A percentile compares a stretch with the other conserved stretches of the same genome.
phyloP scores from a whole-genome alignment of 225 moss, liverwort and hornwort species.

The Marchantia paleacea region DNA sequence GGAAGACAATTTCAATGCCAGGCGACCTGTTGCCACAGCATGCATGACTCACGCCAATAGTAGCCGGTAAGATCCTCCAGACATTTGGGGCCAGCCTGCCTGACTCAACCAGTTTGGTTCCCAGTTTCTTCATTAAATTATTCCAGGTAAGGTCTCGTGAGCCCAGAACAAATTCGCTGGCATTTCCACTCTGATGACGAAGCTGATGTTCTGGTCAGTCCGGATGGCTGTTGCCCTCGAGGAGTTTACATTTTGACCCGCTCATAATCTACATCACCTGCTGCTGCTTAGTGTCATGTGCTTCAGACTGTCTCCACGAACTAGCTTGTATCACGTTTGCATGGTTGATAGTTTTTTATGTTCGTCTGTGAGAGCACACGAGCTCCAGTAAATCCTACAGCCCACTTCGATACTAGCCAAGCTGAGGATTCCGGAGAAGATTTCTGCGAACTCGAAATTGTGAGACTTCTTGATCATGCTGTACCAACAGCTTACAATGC shows the following conservation, averaged over 20 bases:
- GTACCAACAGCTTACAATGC: background rate
- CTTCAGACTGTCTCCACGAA: background rate
- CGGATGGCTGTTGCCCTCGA: too few species aligned
- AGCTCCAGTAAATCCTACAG: too few species aligned
- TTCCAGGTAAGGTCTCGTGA: background rate
- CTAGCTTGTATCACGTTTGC: background rate
- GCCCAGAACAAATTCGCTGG: background rate
- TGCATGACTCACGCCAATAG: background rate
- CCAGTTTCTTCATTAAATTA: background rate
- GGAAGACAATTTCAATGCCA: background rate
- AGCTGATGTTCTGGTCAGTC: background rate
- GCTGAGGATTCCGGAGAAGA: too few species aligned
- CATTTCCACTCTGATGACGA: background rate
- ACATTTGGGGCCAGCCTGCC: background rate
- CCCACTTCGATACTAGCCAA: too few species aligned
- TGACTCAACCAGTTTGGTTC: background rate
- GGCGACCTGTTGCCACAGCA: background rate
- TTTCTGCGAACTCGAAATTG: too few species aligned
- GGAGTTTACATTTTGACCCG: background rate
- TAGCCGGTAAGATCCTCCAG: background rate
- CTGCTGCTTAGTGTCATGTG: background rate
- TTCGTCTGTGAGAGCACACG: too few species aligned
- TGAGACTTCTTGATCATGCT: too few species aligned
- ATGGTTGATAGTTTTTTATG: background rate
- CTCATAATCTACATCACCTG: background rate